phyloP scores from a whole-genome alignment of 345 rosid genomes.

The Syzygium oleosum region DNA sequence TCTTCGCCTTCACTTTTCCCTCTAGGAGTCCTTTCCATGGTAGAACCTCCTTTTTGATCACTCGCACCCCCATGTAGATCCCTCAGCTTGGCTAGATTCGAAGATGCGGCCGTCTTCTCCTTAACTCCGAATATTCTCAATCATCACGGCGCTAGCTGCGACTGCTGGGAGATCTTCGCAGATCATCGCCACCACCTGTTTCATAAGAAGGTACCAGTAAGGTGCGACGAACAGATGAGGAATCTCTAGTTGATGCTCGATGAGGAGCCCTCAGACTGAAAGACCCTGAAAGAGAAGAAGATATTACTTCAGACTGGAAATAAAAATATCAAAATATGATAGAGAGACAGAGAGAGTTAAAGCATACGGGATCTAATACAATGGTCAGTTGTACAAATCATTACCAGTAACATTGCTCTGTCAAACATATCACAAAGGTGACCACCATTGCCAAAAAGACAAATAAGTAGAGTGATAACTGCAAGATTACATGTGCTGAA shows the following conservation, averaged over 20 bases:
- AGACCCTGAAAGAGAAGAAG: conserved; percentile 84
- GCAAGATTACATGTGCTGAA: background rate
- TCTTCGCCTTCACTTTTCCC: conserved; percentile 64
- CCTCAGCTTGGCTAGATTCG: conserved; percentile 83
- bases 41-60: conserved; percentile 40
- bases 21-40: conserved; percentile 34
- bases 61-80: conserved; percentile 68
- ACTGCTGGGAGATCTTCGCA: conserved; percentile 39
- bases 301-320: background rate
- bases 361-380: background rate
- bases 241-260: conserved; percentile 95
- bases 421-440: too few species aligned
- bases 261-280: conserved; percentile 99
- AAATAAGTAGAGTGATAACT: background rate
- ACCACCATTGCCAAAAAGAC: too few species aligned
- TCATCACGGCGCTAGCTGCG: too few species aligned
- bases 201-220: conserved; percentile 55
- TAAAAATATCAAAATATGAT: background rate
- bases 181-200: conserved; percentile 33
- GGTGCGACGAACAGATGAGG: conserved; percentile 87
- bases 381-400: too few species aligned
- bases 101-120: conserved; percentile 6
- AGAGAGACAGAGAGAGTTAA: background rate
- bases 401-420: too few species aligned
- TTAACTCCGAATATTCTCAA: too few species aligned